Base-by-base conservation (phyloP, 441 rosid genomes). In the Jatropha podagrica region DNA sequence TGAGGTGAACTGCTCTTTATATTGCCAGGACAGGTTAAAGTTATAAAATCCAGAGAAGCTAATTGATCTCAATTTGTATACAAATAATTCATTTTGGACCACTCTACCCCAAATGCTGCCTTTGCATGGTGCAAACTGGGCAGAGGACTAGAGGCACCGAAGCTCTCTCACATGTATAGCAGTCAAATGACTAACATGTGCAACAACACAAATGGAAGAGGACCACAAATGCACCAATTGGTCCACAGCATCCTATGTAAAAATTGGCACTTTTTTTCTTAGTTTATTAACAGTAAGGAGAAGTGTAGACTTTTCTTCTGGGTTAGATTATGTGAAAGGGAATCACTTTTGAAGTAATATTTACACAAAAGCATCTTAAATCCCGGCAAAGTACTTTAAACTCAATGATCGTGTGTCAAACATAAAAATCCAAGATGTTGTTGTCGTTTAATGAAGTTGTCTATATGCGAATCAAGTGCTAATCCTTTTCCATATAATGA, bases 391-490 rank as follows among this genome's bases (percentile, higher is more conserved):
- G 55, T 42, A 15, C 27, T 42, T 18, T 18, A 54, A 15, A 54
- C 14, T 41, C 8, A 37, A 46, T 67, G 78, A 75, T 75, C 48
- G 73, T 20, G 42, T 26, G 61, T 60, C 78, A 68, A 75, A 65
- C 73, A 60, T 60, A 60, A 59, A 2, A 60, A 40, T 58, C 73
- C 78, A 75, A 75, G 23, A 15, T 38, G 18, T 2, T 4, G 20
- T 68, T 49, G 78, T 68, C 62, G 14, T 46, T 5, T 61, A 61
- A 48, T 32, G 44, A 37, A 46, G 17, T 18, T 61, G 65, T 46
- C 64, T 5, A 7, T 12, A 51, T 65, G 41, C 63, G 3, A 4
- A 23, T 18, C 49, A 72, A 75, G 26, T 55, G 72, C 56, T 68
- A 66, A 56, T 55, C 26, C 15, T 46, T 23, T 41, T 44, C 44